Evolutionary conservation across 2,329 filamentous ascomycete species (phyloP).

Genomic region (Aspergillus sp.): DNA sequence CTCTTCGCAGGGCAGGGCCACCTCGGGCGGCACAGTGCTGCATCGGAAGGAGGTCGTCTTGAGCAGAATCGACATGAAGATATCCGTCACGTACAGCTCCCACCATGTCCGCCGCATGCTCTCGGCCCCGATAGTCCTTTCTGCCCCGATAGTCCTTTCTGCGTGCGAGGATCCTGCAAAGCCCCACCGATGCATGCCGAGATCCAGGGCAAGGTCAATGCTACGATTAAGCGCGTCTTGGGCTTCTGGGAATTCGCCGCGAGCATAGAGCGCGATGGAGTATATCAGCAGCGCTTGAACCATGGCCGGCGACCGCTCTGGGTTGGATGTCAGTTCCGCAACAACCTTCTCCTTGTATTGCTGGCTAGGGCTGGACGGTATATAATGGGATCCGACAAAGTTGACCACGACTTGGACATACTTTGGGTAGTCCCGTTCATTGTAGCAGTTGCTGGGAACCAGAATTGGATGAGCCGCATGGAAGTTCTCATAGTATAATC

Average conservation of each 20-base stretch:
- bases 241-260: conserved; percentile 25
- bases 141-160: conserved; percentile 54
- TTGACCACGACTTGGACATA: conserved; percentile 43
- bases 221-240: conserved; percentile 47
- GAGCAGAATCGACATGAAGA: conserved; percentile 64
- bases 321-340: conserved; percentile 14
- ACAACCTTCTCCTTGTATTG: conserved; percentile 18
- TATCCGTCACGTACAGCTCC: conserved; percentile 67
- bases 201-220: conserved; percentile 60
- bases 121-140: conserved; percentile 61
- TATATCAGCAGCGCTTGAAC: conserved; percentile 31
- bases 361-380: conserved; percentile 21
- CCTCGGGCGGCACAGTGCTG: conserved; percentile 58
- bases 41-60: conserved; percentile 47
- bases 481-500: conserved; percentile 46
- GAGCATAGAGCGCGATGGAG: conserved; percentile 26
- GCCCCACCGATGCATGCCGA: conserved; percentile 61
- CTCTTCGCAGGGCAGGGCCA: conserved; percentile 71
- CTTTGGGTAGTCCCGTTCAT: conserved; percentile 32
- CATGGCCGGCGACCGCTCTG: conserved; percentile 21
- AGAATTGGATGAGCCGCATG: conserved; percentile 46
- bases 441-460: conserved; percentile 35
- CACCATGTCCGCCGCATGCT: conserved; percentile 84
- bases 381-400: conserved; percentile 45
- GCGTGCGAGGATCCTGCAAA: conserved; percentile 37